Conservation (phyloP, 371 early-diverging fungal species). For the Caulochytrium protostelioides region DNA sequence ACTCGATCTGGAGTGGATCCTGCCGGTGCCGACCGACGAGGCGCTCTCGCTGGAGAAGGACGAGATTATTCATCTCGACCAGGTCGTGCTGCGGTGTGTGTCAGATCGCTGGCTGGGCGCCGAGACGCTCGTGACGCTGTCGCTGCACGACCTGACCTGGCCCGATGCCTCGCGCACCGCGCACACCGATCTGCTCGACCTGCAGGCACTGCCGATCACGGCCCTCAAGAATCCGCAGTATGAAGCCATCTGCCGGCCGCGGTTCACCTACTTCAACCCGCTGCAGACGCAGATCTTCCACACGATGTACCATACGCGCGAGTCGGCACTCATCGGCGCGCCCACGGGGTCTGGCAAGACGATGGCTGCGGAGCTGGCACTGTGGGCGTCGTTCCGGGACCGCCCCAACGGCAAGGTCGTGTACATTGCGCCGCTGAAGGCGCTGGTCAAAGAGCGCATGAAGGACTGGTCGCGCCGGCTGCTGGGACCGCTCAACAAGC, state of each 20-base stretch:
- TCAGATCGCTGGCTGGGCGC: slow-evolving; percentile 88
- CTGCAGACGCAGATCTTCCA: slow-evolving; percentile 97
- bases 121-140: slow-evolving; percentile 60
- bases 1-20: too few relatives aligned
- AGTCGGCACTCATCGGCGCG: slow-evolving; percentile 86
- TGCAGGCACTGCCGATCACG: slow-evolving; percentile 67
- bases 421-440: slow-evolving; percentile 98
- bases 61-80: too few relatives aligned
- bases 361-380: slow-evolving; percentile 82
- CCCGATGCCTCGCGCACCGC: slow-evolving; percentile 52
- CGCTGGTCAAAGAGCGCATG: slow-evolving; percentile 90
- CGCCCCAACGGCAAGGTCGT: slow-evolving; percentile 73
- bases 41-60: too few relatives aligned
- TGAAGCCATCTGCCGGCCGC: slow-evolving; percentile 50
- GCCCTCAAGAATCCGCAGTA: slow-evolving; percentile 56
- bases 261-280: slow-evolving; percentile 86
- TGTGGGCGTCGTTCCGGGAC: slow-evolving; percentile 72
- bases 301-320: slow-evolving; percentile 61
- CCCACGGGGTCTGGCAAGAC: slow-evolving; percentile 99
- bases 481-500: slow-evolving; percentile 44
- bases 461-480: slow-evolving; percentile 71
- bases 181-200: slow-evolving; percentile 67
- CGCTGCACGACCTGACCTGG: slow-evolving; percentile 67
- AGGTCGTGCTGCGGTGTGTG: slow-evolving; percentile 37
- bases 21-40: too few relatives aligned